These are phyloP conservation scores for Eutrema heterophyllum DNA, from an alignment of 345 rosid genomes.

Conservation along the genomic window DNA sequence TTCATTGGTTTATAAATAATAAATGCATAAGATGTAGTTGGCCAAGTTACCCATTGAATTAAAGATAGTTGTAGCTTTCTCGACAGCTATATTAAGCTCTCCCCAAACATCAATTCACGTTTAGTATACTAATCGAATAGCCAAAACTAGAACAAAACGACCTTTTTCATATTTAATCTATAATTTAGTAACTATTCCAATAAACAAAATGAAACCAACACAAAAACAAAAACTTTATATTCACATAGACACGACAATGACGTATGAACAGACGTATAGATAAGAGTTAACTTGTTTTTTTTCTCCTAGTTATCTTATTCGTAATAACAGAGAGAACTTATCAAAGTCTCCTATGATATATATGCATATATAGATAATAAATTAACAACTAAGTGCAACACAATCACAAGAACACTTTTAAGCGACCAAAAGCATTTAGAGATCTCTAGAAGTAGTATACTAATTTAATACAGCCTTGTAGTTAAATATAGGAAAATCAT, in stretches of 20 bases:
- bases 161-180: neutral
- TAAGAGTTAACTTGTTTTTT: neutral
- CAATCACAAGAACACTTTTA: neutral
- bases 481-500: too few relatives aligned
- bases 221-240: neutral
- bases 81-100: slow-evolving; percentile 14
- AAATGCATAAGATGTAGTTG: neutral
- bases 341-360: slow-evolving; percentile 13
- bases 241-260: neutral
- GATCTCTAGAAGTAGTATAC: neutral
- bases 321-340: slow-evolving; percentile 17
- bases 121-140: neutral
- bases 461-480: neutral
- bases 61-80: slow-evolving; percentile 23
- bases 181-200: neutral
- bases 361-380: neutral
- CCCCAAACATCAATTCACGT: neutral
- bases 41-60: slow-evolving; percentile 5
- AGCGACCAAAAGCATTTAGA: neutral
- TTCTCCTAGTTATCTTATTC: neutral
- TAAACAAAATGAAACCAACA: neutral
- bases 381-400: neutral
- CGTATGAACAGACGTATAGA: neutral
- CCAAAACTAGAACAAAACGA: slow-evolving; percentile 9
- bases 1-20: slow-evolving; percentile 12